These are phyloP conservation scores for Globisporangium rhizosaccharum DNA, from an alignment of 352 stramenopile species.

Conservation along the genomic window DNA sequence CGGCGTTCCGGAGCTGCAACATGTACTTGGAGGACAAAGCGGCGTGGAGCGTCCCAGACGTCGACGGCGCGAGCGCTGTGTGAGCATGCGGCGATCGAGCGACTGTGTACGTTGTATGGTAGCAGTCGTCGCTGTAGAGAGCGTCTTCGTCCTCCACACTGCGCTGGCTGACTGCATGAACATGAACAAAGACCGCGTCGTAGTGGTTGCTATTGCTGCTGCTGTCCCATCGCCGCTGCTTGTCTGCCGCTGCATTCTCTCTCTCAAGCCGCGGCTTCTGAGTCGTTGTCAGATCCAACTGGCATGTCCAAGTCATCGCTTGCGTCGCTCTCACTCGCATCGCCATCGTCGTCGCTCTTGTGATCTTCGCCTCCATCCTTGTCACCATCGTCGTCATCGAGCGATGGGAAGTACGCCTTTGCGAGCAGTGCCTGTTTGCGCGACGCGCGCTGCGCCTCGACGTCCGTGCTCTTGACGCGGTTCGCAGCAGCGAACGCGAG, in stretches of 20 bases:
- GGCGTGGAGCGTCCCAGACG: constrained; percentile 27
- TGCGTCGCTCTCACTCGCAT: background rate
- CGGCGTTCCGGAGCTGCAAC: constrained; percentile 77
- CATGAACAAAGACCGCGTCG: too few species aligned
- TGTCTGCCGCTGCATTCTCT: background rate
- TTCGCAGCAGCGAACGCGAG: constrained; percentile 59
- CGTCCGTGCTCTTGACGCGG: constrained; percentile 43
- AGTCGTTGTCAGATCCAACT: constrained; percentile 17
- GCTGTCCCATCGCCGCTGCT: constrained; percentile 1
- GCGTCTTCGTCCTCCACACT: background rate
- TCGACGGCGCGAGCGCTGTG: constrained; percentile 17
- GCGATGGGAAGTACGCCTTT: constrained; percentile 59
- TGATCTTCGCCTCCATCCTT: constrained; percentile 22
- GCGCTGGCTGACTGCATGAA: background rate
- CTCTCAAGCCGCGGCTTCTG: background rate
- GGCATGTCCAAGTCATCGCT: constrained; percentile 25
- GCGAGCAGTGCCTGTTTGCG: constrained; percentile 49
- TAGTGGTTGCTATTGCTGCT: background rate
- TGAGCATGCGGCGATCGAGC: constrained; percentile 2
- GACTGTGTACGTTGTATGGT: too few species aligned
- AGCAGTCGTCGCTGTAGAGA: too few species aligned
- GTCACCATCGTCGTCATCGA: constrained; percentile 18
- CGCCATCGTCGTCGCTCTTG: background rate
- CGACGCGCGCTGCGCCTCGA: constrained; percentile 52
- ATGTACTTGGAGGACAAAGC: constrained; percentile 80